Base-by-base conservation (phyloP, 768 basidiomycete species). In the Lactarius hengduanensis region DNA sequence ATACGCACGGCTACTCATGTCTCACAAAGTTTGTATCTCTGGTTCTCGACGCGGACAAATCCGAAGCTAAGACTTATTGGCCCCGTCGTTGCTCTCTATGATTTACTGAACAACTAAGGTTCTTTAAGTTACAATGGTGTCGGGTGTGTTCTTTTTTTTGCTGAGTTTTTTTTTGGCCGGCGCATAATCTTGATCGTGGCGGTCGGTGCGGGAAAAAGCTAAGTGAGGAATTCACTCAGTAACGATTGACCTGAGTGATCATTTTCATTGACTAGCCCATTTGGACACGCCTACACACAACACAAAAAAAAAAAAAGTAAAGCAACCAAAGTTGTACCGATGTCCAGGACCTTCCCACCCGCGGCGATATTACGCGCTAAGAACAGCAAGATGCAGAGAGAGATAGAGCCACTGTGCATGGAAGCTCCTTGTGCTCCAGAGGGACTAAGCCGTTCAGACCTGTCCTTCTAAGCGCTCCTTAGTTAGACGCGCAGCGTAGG, bases 401-500 rank as follows among this genome's bases (percentile, higher is more conserved):
- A 18, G 13, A 38, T 55, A 54, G 34, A 63, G 34, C 43, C 38
- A 28, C 57, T 38, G n/a, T 20, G 9, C 40, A 57, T n/a, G 15
- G 59, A 32, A 22, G 18, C 13, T 34, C 47, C 58, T 53, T 43
- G 50, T 58, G 7, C 65, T 32, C 47, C 22, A 38, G 18, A 1
- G 22, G 53, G 50, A 60, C 16, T 13, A 55, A 34, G 53, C 58
- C 57, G 28, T 41, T 60, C 41, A 66, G 54, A 65, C 5, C 62
- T 57, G 67, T 4, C 55, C 53, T 18, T 74, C 71, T 45, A 70
- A 58, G 4, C 85, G 78, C 74, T 89, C 87, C 72, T 78, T 83
- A 68, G 78, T 77, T 53, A 91, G 72, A 66, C 90, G 84, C 47
- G 79, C 73, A 34, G 83, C 78, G 75, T 93, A 93, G 20, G 88